A percentile compares a stretch with the other conserved stretches of the same genome.
Evolutionary conservation across 352 stramenopile genomes (phyloP).

Genomic region (Thalassiosira exigua): DNA sequence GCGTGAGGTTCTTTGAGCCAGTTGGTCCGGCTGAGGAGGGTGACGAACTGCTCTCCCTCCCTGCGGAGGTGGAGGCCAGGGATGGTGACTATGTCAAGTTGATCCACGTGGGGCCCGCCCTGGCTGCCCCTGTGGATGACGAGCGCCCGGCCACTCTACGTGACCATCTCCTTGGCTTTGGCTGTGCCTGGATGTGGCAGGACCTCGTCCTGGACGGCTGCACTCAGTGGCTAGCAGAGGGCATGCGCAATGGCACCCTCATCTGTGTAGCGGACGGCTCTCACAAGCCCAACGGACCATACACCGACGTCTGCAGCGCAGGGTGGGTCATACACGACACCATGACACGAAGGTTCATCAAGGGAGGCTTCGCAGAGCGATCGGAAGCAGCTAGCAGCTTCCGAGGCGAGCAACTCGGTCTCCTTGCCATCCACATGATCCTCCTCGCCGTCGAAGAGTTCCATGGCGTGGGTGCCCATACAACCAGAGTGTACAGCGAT

Average conservation of each 20-base stretch:
- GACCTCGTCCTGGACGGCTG: neutral
- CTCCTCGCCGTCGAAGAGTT: constrained; percentile 1
- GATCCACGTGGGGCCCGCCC: too few relatives aligned
- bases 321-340: constrained; percentile 15
- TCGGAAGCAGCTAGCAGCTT: neutral
- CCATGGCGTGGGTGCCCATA: neutral
- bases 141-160: too few relatives aligned
- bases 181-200: neutral
- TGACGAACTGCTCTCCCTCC: too few relatives aligned
- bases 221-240: neutral
- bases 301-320: constrained; percentile 2
- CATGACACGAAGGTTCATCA: neutral
- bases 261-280: constrained; percentile 29
- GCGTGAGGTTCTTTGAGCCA: too few relatives aligned
- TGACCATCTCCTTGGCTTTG: neutral
- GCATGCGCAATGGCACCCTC: neutral
- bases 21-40: too few relatives aligned
- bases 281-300: constrained; percentile 3
- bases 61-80: too few relatives aligned
- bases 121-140: too few relatives aligned
- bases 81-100: too few relatives aligned
- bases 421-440: neutral
- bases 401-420: neutral
- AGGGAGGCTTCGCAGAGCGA: constrained; percentile 3
- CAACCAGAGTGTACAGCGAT: too few relatives aligned